Percentiles rank a stretch among this genome's conserved stretches.
Conservation (phyloP, 2,329 filamentous ascomycete species). For the Phyllosticta citribraziliensis region DNA sequence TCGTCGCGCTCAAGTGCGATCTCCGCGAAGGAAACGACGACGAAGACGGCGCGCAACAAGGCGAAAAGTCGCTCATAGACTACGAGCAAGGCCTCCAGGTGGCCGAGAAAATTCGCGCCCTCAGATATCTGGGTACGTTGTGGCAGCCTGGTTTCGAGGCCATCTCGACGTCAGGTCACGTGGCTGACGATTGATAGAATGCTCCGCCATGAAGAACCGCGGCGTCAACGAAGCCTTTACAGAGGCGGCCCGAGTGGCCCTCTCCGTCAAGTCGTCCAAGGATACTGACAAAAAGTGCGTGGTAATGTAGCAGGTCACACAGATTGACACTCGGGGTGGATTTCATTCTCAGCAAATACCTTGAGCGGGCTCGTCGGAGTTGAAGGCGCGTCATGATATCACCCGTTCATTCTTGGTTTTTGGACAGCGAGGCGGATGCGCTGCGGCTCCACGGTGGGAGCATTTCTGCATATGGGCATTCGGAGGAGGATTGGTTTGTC, state of each 20-base stretch:
- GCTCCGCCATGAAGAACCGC: constrained; percentile 95
- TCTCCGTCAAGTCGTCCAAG: constrained; percentile 46
- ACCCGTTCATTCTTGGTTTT: not conserved
- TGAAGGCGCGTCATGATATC: constrained; percentile 3
- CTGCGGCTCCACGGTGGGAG: not conserved
- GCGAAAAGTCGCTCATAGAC: constrained; percentile 58
- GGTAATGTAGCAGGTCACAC: constrained; percentile 26
- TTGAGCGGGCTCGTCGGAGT: constrained; percentile 6
- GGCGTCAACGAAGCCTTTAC: constrained; percentile 98
- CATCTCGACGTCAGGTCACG: not conserved
- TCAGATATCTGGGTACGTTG: constrained; percentile 69
- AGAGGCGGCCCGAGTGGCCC: constrained; percentile 87
- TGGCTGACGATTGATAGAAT: constrained; percentile 50
- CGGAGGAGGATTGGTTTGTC: not conserved
- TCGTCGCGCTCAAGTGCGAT: constrained; percentile 95
- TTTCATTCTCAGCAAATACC: constrained; percentile 7
- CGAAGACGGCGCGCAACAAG: constrained; percentile 44
- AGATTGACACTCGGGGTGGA: not conserved
- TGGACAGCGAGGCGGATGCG: not conserved
- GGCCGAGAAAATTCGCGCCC: constrained; percentile 79
- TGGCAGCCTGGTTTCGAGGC: not conserved
- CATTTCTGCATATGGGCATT: not conserved
- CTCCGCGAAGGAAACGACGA: constrained; percentile 64
- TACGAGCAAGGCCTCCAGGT: constrained; percentile 90
- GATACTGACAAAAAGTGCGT: constrained; percentile 35